Percentiles rank a stretch among this genome's conserved stretches.
Conservation (phyloP, 78 protist species). For the Dictyostelium purpureum region DNA sequence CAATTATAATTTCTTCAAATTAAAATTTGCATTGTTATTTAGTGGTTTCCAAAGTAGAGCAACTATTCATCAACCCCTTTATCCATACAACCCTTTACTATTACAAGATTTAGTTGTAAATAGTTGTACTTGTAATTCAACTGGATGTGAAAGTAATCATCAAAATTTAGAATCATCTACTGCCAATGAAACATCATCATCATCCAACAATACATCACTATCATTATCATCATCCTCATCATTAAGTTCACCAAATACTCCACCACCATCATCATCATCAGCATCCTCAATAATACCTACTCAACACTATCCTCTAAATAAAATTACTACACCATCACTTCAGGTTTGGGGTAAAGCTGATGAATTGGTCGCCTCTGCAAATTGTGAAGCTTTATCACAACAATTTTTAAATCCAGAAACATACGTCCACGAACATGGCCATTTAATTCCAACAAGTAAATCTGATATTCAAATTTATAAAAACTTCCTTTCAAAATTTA, state of each 20-base stretch:
- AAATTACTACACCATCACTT: conserved; percentile 57
- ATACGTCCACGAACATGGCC: conserved; percentile 67
- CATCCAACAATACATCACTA: neutral
- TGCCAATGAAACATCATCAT: neutral
- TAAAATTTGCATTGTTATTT: conserved; percentile 58
- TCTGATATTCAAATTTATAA: conserved; percentile 33
- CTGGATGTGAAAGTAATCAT: neutral
- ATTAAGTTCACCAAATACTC: neutral
- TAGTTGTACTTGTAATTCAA: neutral
- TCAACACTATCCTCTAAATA: conserved; percentile 12
- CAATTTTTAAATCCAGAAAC: conserved; percentile 53
- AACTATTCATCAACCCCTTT: conserved; percentile 45
- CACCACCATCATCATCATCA: neutral
- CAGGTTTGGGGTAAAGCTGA: conserved; percentile 77
- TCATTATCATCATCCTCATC: neutral
- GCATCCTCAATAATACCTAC: neutral
- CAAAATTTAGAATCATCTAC: neutral
- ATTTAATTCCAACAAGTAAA: conserved; percentile 54
- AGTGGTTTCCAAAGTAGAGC: conserved; percentile 79
- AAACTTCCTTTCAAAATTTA: conserved; percentile 13
- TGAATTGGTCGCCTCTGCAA: conserved; percentile 54
- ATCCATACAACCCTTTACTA: too few species aligned
- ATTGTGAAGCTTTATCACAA: conserved; percentile 62
- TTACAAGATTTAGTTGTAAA: neutral
- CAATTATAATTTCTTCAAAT: neutral